Base-by-base conservation (phyloP, 2,329 filamentous ascomycete species). In the Dactylellina haptotyla region DNA sequence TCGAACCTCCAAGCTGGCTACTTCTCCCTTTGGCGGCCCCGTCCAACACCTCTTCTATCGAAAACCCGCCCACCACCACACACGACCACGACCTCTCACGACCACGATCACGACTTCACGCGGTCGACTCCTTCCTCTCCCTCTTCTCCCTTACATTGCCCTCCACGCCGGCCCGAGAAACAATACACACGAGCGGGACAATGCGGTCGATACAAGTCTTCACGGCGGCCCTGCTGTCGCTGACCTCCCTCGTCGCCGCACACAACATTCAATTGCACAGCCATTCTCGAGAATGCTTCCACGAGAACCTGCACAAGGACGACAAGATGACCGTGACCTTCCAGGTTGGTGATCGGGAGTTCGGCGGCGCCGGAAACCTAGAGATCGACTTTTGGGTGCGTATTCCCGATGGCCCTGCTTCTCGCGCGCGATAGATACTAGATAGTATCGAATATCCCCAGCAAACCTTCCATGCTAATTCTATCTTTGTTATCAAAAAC, bases 311-410 rank as follows among this genome's bases (percentile, higher is more conserved):
- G 72, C 94, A 96, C 84, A 88, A 87, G 81, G 95, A 97, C 82
- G 95, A 99, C 84, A 91, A 90, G 83, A 99, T 99, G 95, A 97
- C 93, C 6, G 93, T 99, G 72, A 96, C 93, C 28, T 99, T 96
- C 86, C 95, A 98, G 84, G 94, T 98, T 70, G 95, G 95, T 80
- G 95, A 99, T 81, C 86, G 94, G 77, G 95, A 99, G 81, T 97
- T 97, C 82, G 94, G 94, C 57, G 91, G 91, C 58, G 93, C 93
- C 67, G 94, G 94, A 32, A 98, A 97, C 80, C 84, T 99, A 72
- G 93, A 98, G 78, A 90, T 99, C 80, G 95, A 99, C 82, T 99
- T 99, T 81, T 98, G 93, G 93, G 95, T 98, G 88, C 77, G 88
- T 41, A 39, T 46, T 16, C 37, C 51, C 3, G 9, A 25, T 30